A percentile compares a stretch with the other conserved stretches of the same genome.
Conservation (phyloP, 2,329 filamentous ascomycete genomes). For the Pseudogymnoascus sp. region DNA sequence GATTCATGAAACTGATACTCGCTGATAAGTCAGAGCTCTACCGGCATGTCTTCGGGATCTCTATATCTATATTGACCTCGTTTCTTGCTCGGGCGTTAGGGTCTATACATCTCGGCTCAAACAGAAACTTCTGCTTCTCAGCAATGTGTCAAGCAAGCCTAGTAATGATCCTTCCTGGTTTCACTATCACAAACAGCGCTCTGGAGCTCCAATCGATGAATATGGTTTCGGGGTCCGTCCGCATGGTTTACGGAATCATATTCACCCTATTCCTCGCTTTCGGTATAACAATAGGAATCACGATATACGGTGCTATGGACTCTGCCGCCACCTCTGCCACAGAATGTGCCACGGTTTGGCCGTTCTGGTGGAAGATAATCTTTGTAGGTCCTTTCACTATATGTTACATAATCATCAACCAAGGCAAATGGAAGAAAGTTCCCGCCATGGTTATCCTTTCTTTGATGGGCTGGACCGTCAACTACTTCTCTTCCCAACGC, state of each 20-base stretch:
- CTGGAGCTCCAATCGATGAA: constrained; percentile 49
- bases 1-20: constrained; percentile 61
- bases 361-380: constrained; percentile 51
- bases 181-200: constrained; percentile 50
- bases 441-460: constrained; percentile 70
- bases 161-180: constrained; percentile 58
- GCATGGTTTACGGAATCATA: constrained; percentile 52
- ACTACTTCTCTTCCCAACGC: constrained; percentile 61
- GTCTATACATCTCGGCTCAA: constrained; percentile 38
- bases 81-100: constrained; percentile 57
- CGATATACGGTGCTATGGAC: constrained; percentile 46
- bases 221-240: constrained; percentile 48
- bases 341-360: constrained; percentile 39
- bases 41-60: constrained; percentile 57
- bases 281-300: constrained; percentile 48
- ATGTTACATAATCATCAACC: constrained; percentile 68
- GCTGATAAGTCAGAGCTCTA: constrained; percentile 62
- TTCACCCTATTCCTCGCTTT: constrained; percentile 51
- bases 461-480: constrained; percentile 66
- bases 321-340: constrained; percentile 39
- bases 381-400: constrained; percentile 69
- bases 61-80: constrained; percentile 52
- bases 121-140: constrained; percentile 53
- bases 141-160: constrained; percentile 58
- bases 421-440: constrained; percentile 73